Conservation (phyloP, 1,139 yeast genomes). For the Yamadazyma sp. region DNA sequence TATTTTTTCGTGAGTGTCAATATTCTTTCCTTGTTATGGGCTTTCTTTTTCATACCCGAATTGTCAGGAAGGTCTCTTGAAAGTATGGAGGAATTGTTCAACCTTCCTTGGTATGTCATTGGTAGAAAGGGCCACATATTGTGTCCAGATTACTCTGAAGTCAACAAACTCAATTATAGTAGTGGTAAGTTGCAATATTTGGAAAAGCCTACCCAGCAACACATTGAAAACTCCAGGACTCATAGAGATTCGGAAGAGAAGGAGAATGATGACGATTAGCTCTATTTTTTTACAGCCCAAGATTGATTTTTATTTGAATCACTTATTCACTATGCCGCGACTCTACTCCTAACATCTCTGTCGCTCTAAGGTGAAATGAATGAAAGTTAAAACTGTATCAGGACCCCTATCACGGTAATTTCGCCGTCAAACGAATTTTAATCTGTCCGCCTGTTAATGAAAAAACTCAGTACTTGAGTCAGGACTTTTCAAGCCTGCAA, state of each 20-base stretch:
- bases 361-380: too few relatives aligned
- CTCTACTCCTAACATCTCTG: too few relatives aligned
- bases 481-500: too few relatives aligned
- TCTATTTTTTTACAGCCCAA: too few relatives aligned
- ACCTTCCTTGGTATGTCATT: slow-evolving; percentile 53
- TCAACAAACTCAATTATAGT: slow-evolving; percentile 9
- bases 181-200: slow-evolving; percentile 8
- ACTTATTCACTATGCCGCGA: too few relatives aligned
- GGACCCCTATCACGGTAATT: too few relatives aligned
- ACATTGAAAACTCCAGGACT: slow-evolving; percentile 11
- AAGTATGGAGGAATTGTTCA: slow-evolving; percentile 52
- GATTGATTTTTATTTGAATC: too few relatives aligned
- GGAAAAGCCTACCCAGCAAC: slow-evolving; percentile 14
- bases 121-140: slow-evolving; percentile 51
- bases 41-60: slow-evolving; percentile 53
- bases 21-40: slow-evolving; percentile 40
- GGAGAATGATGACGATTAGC: slow-evolving; percentile 4
- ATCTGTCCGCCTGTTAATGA: too few relatives aligned
- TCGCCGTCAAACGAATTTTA: too few relatives aligned
- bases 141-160: slow-evolving; percentile 47
- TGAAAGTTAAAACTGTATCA: too few relatives aligned
- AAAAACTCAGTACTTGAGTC: too few relatives aligned
- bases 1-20: slow-evolving; percentile 47
- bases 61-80: slow-evolving; percentile 50
- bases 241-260: slow-evolving; percentile 10